Conservation (phyloP, 305 asterid genomes). For the Stenogyne calaminthoides region DNA sequence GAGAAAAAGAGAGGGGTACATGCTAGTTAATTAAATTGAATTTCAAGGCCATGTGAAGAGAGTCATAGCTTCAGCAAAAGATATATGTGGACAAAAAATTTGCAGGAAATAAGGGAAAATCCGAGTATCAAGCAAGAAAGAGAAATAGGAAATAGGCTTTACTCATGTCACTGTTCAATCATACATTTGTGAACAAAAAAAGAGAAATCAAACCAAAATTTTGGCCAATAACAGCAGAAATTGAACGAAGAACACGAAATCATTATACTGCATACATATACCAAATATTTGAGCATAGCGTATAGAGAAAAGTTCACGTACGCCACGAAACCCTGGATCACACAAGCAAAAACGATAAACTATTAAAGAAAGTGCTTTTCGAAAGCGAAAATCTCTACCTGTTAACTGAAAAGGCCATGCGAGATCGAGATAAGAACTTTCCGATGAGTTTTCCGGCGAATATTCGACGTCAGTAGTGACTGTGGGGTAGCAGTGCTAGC, state of each 20-base stretch:
- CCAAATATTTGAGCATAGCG: background rate
- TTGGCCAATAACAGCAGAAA: conserved; percentile 18
- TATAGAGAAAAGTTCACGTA: background rate
- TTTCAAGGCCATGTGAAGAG: conserved; percentile 14
- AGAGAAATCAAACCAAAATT: conserved; percentile 6
- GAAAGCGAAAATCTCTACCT: conserved; percentile 6
- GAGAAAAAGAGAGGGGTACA: background rate
- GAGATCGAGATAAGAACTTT: too few relatives aligned
- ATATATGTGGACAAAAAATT: conserved; percentile 27
- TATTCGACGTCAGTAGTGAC: too few relatives aligned
- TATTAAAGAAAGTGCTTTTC: too few relatives aligned
- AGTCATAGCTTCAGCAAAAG: background rate
- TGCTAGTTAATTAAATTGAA: background rate
- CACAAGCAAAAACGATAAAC: background rate
- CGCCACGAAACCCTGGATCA: conserved; percentile 42
- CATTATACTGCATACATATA: background rate
- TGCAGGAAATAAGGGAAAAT: conserved; percentile 13
- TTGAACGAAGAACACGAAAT: conserved; percentile 28
- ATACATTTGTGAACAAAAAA: background rate
- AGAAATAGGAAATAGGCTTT: conserved; percentile 22
- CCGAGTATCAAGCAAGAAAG: conserved; percentile 33
- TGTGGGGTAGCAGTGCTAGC: conserved; percentile 31
- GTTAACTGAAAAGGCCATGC: conserved; percentile 1
- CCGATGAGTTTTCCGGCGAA: conserved; percentile 44
- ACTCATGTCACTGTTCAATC: conserved; percentile 32